Conservation (phyloP, 2,329 filamentous ascomycete genomes). For the Exophiala bonariae region DNA sequence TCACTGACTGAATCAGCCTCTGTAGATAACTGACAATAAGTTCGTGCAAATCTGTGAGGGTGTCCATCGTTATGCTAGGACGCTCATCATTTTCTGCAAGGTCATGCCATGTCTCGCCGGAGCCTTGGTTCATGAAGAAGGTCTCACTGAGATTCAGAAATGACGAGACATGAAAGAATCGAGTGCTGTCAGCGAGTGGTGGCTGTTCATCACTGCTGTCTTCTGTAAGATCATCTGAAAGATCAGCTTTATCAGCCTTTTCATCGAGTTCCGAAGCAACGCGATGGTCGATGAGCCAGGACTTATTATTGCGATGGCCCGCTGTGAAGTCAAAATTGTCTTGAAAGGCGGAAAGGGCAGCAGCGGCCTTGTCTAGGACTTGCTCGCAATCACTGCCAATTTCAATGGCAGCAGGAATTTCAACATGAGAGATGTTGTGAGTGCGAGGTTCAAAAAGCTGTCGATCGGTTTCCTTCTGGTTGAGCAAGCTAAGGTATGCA, state of each 20-base stretch:
- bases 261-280: slow-evolving; percentile 18
- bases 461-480: slow-evolving; percentile 48
- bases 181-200: background rate
- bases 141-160: slow-evolving; percentile 66
- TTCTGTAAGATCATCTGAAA: slow-evolving; percentile 1
- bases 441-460: slow-evolving; percentile 36
- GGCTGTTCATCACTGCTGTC: background rate
- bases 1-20: slow-evolving; percentile 66
- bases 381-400: slow-evolving; percentile 65
- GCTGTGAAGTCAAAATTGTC: slow-evolving; percentile 60
- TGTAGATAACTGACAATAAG: slow-evolving; percentile 68
- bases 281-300: slow-evolving; percentile 62
- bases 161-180: slow-evolving; percentile 58
- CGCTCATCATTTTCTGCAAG: slow-evolving; percentile 53
- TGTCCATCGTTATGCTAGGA: slow-evolving; percentile 72
- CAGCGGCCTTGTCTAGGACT: slow-evolving; percentile 67
- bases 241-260: slow-evolving; percentile 13
- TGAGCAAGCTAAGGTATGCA: slow-evolving; percentile 66
- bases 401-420: slow-evolving; percentile 72
- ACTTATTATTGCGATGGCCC: slow-evolving; percentile 51
- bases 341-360: slow-evolving; percentile 64
- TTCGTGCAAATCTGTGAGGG: slow-evolving; percentile 73
- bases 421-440: slow-evolving; percentile 47
- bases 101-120: slow-evolving; percentile 67
- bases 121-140: slow-evolving; percentile 70